Evolutionary conservation across 495 filamentous ascomycete species (phyloP).

Genomic region (Neurospora sp.): DNA sequence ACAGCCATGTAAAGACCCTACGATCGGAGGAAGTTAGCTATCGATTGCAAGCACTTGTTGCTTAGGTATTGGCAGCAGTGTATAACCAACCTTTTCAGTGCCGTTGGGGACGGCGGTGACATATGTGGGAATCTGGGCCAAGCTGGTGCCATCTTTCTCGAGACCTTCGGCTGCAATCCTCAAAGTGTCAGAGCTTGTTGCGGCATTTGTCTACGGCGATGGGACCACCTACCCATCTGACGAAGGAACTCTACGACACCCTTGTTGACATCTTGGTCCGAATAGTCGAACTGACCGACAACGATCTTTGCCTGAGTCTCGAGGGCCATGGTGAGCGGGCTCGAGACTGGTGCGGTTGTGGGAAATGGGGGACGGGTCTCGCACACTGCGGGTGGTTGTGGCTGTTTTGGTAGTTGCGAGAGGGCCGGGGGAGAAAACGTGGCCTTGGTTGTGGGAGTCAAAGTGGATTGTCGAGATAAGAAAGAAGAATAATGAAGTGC

Average conservation of each 20-base stretch:
- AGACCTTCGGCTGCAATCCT: constrained; percentile 59
- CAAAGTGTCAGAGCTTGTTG: background rate
- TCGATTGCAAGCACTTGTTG: background rate
- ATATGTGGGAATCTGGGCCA: constrained; percentile 95
- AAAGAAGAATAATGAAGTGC: constrained; percentile 27
- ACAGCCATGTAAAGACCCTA: constrained; percentile 94
- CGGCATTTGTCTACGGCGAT: background rate
- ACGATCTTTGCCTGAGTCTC: constrained; percentile 67
- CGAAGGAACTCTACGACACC: constrained; percentile 75
- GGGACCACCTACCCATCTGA: constrained; percentile 57
- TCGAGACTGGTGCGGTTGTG: constrained; percentile 34
- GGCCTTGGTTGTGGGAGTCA: constrained; percentile 6
- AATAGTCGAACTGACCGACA: constrained; percentile 78
- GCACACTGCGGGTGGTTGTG: constrained; percentile 26
- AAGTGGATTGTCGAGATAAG: constrained; percentile 22
- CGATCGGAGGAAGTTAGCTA: constrained; percentile 5
- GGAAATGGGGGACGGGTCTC: constrained; percentile 38
- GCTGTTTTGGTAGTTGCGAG: constrained; percentile 12
- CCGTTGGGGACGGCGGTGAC: constrained; percentile 95
- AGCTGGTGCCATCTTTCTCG: constrained; percentile 60
- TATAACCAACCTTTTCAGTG: constrained; percentile 69
- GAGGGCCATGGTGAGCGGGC: constrained; percentile 46
- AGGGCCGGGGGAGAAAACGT: constrained; percentile 33
- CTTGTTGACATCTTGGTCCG: constrained; percentile 64
- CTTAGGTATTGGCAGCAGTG: background rate